Evolutionary conservation across 1,284 basidiomycete genomes (phyloP), one percentile per base, ranked within the genome.

Genomic region (Phellopilus nigrolimitatus): DNA sequence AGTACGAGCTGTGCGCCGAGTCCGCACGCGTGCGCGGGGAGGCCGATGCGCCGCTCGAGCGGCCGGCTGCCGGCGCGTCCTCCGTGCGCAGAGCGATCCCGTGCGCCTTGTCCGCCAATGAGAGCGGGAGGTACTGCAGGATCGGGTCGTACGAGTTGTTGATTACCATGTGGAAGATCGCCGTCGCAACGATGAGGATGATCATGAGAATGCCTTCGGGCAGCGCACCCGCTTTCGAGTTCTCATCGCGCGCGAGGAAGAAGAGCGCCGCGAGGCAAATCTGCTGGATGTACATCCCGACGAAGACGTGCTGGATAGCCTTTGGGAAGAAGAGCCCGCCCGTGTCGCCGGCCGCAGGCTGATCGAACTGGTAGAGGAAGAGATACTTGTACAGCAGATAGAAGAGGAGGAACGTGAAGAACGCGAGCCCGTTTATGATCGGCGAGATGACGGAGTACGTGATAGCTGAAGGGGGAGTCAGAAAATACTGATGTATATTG

Each of bases 281-380:
- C 64, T 89, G 83, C 61, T 88, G 79, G 49, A 97, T 77, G 65
- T 97, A 97, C 62, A 95, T 59, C 3, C 93, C 95, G 12, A 93
- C 89, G 61, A 98, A 97, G 36, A 95, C 66, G 63, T 97, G 95
- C 49, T 88, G 82, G 40, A 99, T 82, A 1, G 97, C 95, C 69
- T 88, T 91, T 42, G 94, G 94, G 76, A 95, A 98, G 76, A 97
- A 98, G 42, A 91, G 68, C 0, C 95, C 95, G 24, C 93, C 95
- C 0, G 95, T 98, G 60, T 99, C 95, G 47, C 70, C 73, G 3
- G 77, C 70, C 0, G 79, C 69, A 12, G 85, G 82, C 63, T 89
- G 85, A 58, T 93, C 87, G 63, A 86, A 81, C 61, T 79, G 76
- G 76, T 84, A 94, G 45, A 88, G 71, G 76, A 91, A 94, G 22